These are phyloP conservation scores for Gillenia trifoliata DNA, from an alignment of 306 rosid genomes.

Conservation along the genomic window DNA sequence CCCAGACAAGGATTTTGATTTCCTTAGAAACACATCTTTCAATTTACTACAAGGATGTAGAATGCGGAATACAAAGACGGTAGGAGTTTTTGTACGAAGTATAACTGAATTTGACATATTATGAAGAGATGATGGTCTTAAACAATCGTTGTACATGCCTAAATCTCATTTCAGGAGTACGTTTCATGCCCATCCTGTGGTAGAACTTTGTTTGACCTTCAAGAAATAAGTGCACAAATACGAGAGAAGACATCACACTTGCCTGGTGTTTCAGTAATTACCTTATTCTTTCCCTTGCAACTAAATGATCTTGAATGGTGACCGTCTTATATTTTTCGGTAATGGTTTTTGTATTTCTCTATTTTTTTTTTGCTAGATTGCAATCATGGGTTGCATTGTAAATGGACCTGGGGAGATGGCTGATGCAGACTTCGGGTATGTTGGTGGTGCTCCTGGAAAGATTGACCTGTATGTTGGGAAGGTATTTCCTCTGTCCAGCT, in stretches of 20 bases:
- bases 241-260: slow-evolving; percentile 90
- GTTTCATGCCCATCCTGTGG: slow-evolving; percentile 99
- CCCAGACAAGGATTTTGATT: slow-evolving; percentile 77
- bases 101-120: neutral
- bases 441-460: slow-evolving; percentile 97
- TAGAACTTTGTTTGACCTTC: slow-evolving; percentile 97
- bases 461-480: slow-evolving; percentile 97
- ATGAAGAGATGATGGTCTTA: neutral
- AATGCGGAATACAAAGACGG: slow-evolving; percentile 98
- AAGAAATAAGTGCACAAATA: slow-evolving; percentile 89
- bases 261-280: slow-evolving; percentile 91
- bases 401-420: slow-evolving; percentile 99
- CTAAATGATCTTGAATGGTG: neutral
- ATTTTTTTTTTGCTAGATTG: slow-evolving; percentile 53
- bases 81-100: slow-evolving; percentile 24
- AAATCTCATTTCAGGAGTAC: slow-evolving; percentile 64
- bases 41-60: slow-evolving; percentile 97
- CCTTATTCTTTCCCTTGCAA: slow-evolving; percentile 1
- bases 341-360: neutral
- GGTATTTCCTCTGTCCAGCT: slow-evolving; percentile 37
- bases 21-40: slow-evolving; percentile 87
- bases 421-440: slow-evolving; percentile 97
- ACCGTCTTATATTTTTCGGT: neutral
- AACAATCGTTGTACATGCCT: slow-evolving; percentile 9
- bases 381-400: slow-evolving; percentile 99